Conservation (phyloP, 2,329 filamentous ascomycete genomes). For the Monosporascus sp. region DNA sequence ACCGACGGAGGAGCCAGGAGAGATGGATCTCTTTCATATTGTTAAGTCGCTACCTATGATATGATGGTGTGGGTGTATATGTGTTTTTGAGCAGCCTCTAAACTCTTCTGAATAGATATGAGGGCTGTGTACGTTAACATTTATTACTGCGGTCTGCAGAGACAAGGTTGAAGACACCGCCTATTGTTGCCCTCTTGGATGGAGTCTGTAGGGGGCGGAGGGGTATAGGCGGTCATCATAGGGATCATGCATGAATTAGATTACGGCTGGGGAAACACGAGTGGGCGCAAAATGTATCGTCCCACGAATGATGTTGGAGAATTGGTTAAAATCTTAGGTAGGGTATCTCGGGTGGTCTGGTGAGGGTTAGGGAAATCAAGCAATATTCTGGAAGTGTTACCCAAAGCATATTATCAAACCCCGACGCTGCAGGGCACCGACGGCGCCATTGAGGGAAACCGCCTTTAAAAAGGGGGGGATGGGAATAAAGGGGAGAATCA, state of each 20-base stretch:
- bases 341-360: not conserved
- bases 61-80: too few relatives aligned
- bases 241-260: not conserved
- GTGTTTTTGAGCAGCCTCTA: too few relatives aligned
- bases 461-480: not conserved
- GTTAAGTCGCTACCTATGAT: too few relatives aligned
- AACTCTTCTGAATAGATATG: too few relatives aligned
- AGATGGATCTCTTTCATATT: too few relatives aligned
- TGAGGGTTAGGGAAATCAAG: not conserved
- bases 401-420: not conserved
- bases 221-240: not conserved
- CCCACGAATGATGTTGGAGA: not conserved
- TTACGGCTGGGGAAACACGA: not conserved
- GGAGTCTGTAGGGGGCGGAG: not conserved
- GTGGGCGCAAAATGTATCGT: not conserved
- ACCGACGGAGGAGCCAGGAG: too few relatives aligned
- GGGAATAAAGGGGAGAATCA: not conserved
- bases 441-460: not conserved
- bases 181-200: not conserved
- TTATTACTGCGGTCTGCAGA: not conserved
- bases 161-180: not conserved
- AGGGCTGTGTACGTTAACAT: not conserved
- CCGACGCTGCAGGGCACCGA: not conserved
- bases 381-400: not conserved
- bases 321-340: not conserved